Base-by-base conservation (phyloP, 2,329 filamentous ascomycete species). In the Sarocladium oryzae region DNA sequence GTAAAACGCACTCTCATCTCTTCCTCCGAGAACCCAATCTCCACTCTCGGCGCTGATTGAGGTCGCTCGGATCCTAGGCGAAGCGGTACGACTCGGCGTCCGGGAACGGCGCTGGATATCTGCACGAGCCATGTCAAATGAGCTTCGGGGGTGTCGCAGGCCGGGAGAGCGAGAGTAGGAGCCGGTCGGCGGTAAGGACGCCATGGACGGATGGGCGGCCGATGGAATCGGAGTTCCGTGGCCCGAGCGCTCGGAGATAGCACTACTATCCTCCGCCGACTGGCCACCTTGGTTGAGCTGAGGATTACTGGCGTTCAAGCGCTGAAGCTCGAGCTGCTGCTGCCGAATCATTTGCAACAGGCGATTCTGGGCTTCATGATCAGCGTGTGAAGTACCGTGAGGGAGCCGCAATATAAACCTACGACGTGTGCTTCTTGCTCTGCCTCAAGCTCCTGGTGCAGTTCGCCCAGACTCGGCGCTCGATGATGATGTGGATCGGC, bases 361-460 rank as follows among this genome's bases (percentile, higher is more conserved):
- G 10, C 88, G 82, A 62, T 91, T 91, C 82, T 86, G 56, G 7
- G 6, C 23, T 8, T 2, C 53, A 61, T 41, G 61, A 57, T 43
- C 15, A 21, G 21, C 18, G 8, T 10, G 21, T 15, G 10, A 3
- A 4, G 37, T 23, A 40, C 21, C 16, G 15, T 15, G 7, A 20
- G 9, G 37, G 37, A 18, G 8, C 16, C n/a, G 9, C 16, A 8
- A 43, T 4, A 23, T 4, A 26, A 8, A 48, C 79, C 49, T 71
- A 85, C 82, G 56, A 90, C 86, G 67, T 89, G 86, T 21, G 82
- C 84, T 62, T 90, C 86, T 63, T 89, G 86, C 68, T 90, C 86
- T 50, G 83, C 85, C 65, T 90, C 86, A 2, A 90, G 74, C 66
- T 89, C 85, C 63, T 90, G 86, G 58, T 90, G 86, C 37, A 90